A percentile compares a stretch with the other conserved stretches of the same genome.
Evolutionary conservation across 164 flowering plant genomes (phyloP).

Genomic region (Vitis rupestris): DNA sequence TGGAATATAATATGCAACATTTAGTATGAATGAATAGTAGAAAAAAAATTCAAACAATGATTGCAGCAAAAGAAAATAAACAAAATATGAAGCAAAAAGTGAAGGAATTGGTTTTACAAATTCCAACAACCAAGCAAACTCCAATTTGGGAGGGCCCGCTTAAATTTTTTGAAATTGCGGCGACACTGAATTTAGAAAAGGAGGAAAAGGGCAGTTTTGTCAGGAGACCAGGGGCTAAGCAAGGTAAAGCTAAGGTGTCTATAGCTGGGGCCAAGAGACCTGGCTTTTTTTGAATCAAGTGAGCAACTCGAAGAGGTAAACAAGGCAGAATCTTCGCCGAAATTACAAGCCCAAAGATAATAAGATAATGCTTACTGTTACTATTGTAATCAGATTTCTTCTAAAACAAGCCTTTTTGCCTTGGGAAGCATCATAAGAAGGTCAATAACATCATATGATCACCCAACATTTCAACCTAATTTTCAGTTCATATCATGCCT

Average conservation of each 20-base stretch:
- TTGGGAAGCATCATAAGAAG: background rate
- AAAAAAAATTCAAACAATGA: too few species aligned
- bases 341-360: conserved; percentile 19
- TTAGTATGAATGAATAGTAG: too few species aligned
- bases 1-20: too few species aligned
- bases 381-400: background rate
- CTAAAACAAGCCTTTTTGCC: background rate
- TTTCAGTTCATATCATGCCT: background rate
- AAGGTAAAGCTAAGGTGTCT: background rate
- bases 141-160: background rate
- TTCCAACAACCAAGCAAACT: conserved; percentile 2
- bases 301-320: conserved; percentile 38
- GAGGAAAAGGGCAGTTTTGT: background rate
- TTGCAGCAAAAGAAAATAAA: too few species aligned
- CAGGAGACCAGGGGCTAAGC: background rate
- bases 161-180: conserved; percentile 4
- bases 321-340: conserved; percentile 42
- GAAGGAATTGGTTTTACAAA: background rate
- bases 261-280: conserved; percentile 7
- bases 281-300: conserved; percentile 3
- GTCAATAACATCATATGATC: background rate
- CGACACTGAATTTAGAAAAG: background rate
- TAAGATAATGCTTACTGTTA: conserved; percentile 5
- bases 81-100: background rate
- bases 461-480: background rate